Evolutionary conservation across 2,329 filamentous ascomycete species (phyloP).

Genomic region (Diaporthe velutina): DNA sequence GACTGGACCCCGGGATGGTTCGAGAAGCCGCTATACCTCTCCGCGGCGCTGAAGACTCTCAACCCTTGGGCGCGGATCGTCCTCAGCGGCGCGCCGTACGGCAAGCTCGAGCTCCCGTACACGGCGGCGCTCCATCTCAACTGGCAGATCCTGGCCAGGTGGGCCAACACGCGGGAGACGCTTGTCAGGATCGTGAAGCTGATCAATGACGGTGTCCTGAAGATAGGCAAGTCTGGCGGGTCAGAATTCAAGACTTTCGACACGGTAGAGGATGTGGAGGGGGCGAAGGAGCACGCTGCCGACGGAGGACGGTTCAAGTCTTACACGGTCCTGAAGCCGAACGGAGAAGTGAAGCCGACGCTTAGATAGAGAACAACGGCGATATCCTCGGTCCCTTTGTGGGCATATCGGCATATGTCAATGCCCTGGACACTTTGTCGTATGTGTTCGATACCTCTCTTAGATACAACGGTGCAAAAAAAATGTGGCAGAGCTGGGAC

Average conservation of each 20-base stretch:
- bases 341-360: neutral
- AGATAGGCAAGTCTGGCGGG: neutral
- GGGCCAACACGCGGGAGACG: slow-evolving; percentile 11
- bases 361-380: neutral
- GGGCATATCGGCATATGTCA: too few relatives aligned
- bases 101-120: slow-evolving; percentile 3
- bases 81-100: slow-evolving; percentile 15
- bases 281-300: neutral
- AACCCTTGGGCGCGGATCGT: slow-evolving; percentile 3
- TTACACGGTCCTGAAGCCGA: neutral
- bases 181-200: slow-evolving; percentile 8
- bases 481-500: neutral
- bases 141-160: slow-evolving; percentile 12
- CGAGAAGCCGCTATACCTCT: slow-evolving; percentile 14
- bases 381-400: neutral
- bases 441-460: neutral
- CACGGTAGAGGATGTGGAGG: neutral
- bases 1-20: slow-evolving; percentile 6
- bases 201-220: slow-evolving; percentile 6
- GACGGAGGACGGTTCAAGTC: neutral
- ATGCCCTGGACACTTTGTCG: neutral
- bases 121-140: neutral
- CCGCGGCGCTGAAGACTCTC: neutral
- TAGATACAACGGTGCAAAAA: too few relatives aligned
- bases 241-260: slow-evolving; percentile 4